These are phyloP conservation scores for Leccinum pellstonianum DNA, from an alignment of 768 basidiomycete genomes.

Conservation along the genomic window DNA sequence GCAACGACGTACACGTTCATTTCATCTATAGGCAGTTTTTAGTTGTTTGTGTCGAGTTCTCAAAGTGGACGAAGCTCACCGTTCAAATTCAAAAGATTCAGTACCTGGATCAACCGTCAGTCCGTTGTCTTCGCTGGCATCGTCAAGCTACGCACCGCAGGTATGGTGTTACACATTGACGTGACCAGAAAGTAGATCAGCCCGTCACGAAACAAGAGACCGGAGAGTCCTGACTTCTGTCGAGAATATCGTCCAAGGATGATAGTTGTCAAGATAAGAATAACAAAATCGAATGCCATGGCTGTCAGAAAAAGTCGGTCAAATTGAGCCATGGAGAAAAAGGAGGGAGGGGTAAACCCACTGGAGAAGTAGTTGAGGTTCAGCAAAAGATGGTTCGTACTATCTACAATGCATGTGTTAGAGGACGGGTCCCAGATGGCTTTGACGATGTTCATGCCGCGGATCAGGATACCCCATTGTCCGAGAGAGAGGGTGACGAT, in stretches of 20 bases:
- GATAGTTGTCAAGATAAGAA: constrained; percentile 54
- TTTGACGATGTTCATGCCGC: constrained; percentile 64
- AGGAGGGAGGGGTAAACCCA: constrained; percentile 32
- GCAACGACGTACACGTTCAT: constrained; percentile 26
- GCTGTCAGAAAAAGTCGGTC: constrained; percentile 37
- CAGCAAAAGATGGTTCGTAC: constrained; percentile 54
- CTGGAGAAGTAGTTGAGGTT: constrained; percentile 71
- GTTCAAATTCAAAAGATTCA: constrained; percentile 27
- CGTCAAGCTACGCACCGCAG: constrained; percentile 48
- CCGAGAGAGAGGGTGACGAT: constrained; percentile 56
- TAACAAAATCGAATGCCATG: constrained; percentile 66
- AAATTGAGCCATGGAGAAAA: background rate
- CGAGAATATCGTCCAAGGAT: constrained; percentile 46
- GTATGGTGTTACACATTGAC: constrained; percentile 63
- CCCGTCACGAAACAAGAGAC: constrained; percentile 70
- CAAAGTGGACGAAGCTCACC: constrained; percentile 14
- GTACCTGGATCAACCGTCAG: constrained; percentile 16
- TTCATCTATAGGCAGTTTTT: constrained; percentile 16
- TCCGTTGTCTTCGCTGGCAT: background rate
- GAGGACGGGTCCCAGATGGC: constrained; percentile 49
- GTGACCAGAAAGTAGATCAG: constrained; percentile 67
- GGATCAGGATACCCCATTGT: constrained; percentile 66
- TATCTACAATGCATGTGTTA: constrained; percentile 48
- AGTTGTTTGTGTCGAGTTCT: background rate
- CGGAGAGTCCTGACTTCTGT: constrained; percentile 59